These are phyloP conservation scores for Podaxis mareebaensis DNA, from an alignment of 768 basidiomycete species.

Conservation along the genomic window DNA sequence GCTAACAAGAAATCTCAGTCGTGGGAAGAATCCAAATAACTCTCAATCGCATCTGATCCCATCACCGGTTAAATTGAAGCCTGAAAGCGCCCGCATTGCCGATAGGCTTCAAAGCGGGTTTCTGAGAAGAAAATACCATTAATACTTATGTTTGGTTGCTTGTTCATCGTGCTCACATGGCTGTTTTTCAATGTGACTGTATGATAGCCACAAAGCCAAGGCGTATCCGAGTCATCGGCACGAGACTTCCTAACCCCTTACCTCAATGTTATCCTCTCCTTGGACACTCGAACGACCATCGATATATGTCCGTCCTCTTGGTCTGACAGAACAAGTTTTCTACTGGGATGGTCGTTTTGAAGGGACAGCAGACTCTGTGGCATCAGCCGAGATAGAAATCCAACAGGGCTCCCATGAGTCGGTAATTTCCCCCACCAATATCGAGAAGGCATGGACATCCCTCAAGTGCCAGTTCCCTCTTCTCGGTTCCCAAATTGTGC, in stretches of 20 bases:
- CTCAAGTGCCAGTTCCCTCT: conserved; percentile 53
- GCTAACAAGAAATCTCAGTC: not conserved
- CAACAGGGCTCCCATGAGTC: conserved; percentile 16
- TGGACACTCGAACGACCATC: conserved; percentile 13
- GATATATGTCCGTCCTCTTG: conserved; percentile 29
- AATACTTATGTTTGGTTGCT: not conserved
- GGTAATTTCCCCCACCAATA: conserved; percentile 29
- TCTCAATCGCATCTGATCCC: not conserved
- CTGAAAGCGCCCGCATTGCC: not conserved
- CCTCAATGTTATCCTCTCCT: conserved; percentile 13
- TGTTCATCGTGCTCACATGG: conserved; percentile 3
- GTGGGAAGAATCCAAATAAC: not conserved
- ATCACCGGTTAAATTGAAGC: not conserved
- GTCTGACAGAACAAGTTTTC: conserved; percentile 39
- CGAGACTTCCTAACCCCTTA: not conserved
- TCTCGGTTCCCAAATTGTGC: conserved; percentile 42
- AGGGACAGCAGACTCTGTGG: conserved; percentile 45
- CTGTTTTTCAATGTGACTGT: not conserved
- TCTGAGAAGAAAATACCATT: not conserved
- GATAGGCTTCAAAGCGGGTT: not conserved
- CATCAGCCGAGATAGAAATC: conserved; percentile 32
- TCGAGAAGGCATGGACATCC: conserved; percentile 43
- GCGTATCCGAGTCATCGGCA: not conserved
- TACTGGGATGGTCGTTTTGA: conserved; percentile 43
- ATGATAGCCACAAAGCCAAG: not conserved